A percentile compares a stretch with the other conserved stretches of the same genome.
Evolutionary conservation across 192 early-diverging fungal species (phyloP).

Genomic region (Pilobolus umbonatus): DNA sequence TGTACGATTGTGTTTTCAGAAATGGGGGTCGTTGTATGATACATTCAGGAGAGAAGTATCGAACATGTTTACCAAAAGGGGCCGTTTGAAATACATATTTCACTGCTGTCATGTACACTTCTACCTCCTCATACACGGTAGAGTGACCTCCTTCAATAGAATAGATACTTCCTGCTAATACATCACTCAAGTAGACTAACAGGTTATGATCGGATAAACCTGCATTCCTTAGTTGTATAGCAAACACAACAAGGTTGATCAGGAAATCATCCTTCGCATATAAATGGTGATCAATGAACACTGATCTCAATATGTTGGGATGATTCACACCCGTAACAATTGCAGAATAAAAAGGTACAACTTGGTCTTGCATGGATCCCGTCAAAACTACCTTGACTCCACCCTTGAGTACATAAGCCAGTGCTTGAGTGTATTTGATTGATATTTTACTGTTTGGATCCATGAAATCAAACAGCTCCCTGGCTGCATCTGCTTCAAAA

Average conservation of each 20-base stretch:
- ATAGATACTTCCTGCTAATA: constrained; percentile 83
- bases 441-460: constrained; percentile 67
- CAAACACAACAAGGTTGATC: constrained; percentile 82
- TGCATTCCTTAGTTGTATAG: constrained; percentile 79
- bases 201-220: constrained; percentile 86
- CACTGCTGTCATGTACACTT: constrained; percentile 70
- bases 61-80: constrained; percentile 23
- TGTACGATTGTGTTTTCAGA: too few relatives aligned
- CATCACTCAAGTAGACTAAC: constrained; percentile 79
- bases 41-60: too few relatives aligned
- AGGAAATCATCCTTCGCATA: constrained; percentile 81
- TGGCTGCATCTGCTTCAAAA: constrained; percentile 84
- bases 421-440: constrained; percentile 63
- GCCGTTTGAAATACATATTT: constrained; percentile 47
- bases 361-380: constrained; percentile 93
- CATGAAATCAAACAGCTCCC: constrained; percentile 94
- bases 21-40: background rate
- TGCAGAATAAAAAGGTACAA: constrained; percentile 85
- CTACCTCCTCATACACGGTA: constrained; percentile 85
- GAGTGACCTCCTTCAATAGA: constrained; percentile 87
- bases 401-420: constrained; percentile 57
- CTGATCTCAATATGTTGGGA: constrained; percentile 81
- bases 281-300: constrained; percentile 84
- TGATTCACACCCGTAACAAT: constrained; percentile 64
- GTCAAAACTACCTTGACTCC: constrained; percentile 76